phyloP scores from a whole-genome alignment of 129 eudicot genomes.

The Helichrysum umbraculigerum region DNA sequence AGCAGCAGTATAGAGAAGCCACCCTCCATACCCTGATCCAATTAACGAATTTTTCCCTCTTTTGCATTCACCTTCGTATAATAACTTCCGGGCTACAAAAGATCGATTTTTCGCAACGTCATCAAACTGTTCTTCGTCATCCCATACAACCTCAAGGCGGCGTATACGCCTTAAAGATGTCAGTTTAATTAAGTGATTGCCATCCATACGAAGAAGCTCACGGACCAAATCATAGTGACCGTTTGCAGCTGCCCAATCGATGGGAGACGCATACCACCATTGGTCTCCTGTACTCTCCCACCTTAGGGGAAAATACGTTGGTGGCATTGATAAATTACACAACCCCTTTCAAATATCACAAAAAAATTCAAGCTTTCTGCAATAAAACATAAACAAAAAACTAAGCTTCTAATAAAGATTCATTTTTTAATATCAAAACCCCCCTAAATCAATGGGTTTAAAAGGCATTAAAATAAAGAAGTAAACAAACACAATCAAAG shows the following conservation, averaged over 20 bases:
- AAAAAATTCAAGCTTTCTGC: conserved; percentile 23
- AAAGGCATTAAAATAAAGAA: neutral
- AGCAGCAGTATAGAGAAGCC: conserved; percentile 91
- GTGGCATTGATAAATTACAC: conserved; percentile 47
- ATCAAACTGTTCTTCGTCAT: conserved; percentile 75
- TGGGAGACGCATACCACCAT: conserved; percentile 99
- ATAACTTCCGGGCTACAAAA: conserved; percentile 61
- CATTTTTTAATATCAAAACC: neutral
- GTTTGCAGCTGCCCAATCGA: conserved; percentile 95
- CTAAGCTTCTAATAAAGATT: neutral
- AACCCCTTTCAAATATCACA: neutral
- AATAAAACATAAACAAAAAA: conserved; percentile 14
- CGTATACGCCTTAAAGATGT: conserved; percentile 91
- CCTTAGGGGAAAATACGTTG: conserved; percentile 75
- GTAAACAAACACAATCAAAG: conserved; percentile 21
- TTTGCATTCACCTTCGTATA: conserved; percentile 59
- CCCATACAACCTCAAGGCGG: conserved; percentile 97
- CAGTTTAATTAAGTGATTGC: conserved; percentile 77
- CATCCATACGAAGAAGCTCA: conserved; percentile 86
- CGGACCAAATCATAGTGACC: conserved; percentile 94
- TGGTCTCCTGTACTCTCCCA: conserved; percentile 99
- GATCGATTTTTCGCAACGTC: conserved; percentile 76
- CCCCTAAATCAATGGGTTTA: neutral
- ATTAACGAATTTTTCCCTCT: conserved; percentile 62
- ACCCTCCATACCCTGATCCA: conserved; percentile 86